Evolutionary conservation across 1,284 basidiomycete genomes (phyloP).

Genomic region (Trichosporon coremiiforme): DNA sequence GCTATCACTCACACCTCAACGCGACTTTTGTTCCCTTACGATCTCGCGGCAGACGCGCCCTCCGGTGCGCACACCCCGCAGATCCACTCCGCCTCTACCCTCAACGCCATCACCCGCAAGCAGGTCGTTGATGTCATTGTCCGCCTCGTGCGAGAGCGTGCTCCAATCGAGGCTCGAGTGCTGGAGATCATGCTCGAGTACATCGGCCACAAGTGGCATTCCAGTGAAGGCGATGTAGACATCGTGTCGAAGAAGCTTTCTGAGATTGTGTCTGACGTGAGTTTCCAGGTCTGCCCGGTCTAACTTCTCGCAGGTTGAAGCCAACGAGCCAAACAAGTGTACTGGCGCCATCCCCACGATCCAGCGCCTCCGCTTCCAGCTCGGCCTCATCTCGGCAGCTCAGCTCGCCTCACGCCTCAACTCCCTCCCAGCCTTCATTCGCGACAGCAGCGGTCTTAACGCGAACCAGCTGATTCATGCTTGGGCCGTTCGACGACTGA

Average conservation of each 20-base stretch:
- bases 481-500: slow-evolving; percentile 40
- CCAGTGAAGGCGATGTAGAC: slow-evolving; percentile 33
- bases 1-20: slow-evolving; percentile 19
- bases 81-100: slow-evolving; percentile 3
- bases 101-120: slow-evolving; percentile 33
- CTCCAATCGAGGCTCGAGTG: slow-evolving; percentile 10
- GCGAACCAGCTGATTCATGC: slow-evolving; percentile 20
- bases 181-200: slow-evolving; percentile 45
- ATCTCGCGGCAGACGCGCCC: slow-evolving; percentile 26
- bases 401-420: slow-evolving; percentile 41
- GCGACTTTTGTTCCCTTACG: slow-evolving; percentile 36
- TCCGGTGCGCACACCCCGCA: background rate
- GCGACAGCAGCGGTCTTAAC: background rate
- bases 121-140: slow-evolving; percentile 41
- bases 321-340: slow-evolving; percentile 28
- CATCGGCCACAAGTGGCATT: slow-evolving; percentile 39
- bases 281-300: slow-evolving; percentile 15
- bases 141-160: slow-evolving; percentile 25
- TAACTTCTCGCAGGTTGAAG: slow-evolving; percentile 37
- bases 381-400: slow-evolving; percentile 40
- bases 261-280: slow-evolving; percentile 53
- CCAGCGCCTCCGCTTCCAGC: slow-evolving; percentile 37
- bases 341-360: slow-evolving; percentile 35
- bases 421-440: background rate
- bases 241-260: slow-evolving; percentile 38